These are phyloP conservation scores for Diatrype stigma DNA, from an alignment of 2,329 filamentous ascomycete species.

Conservation along the genomic window DNA sequence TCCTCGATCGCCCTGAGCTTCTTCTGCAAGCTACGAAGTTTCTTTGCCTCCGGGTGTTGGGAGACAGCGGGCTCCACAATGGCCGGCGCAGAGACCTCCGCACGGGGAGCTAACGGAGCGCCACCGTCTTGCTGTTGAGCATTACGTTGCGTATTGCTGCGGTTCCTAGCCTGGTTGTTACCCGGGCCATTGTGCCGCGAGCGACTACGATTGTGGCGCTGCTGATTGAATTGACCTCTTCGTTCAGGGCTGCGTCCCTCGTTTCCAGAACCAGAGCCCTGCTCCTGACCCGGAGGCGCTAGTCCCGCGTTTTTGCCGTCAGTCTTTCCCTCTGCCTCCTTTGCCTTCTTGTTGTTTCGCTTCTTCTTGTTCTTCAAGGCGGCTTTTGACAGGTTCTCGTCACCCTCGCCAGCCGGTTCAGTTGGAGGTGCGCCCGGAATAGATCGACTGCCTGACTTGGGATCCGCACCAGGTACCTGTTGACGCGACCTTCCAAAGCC, in stretches of 20 bases:
- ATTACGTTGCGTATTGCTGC: constrained; percentile 45
- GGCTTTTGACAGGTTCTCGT: constrained; percentile 75
- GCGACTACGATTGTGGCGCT: constrained; percentile 45
- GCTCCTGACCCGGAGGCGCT: constrained; percentile 41
- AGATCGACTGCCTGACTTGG: constrained; percentile 50
- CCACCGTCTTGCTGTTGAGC: constrained; percentile 25
- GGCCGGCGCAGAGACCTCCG: constrained; percentile 31
- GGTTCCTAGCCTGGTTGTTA: constrained; percentile 41
- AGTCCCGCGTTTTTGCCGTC: constrained; percentile 44
- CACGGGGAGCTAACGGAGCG: constrained; percentile 21
- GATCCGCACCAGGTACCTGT: constrained; percentile 81
- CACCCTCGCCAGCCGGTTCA: constrained; percentile 57
- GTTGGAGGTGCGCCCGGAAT: constrained; percentile 66
- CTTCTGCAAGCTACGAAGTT: constrained; percentile 88
- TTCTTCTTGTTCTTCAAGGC: constrained; percentile 99
- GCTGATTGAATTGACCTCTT: constrained; percentile 51
- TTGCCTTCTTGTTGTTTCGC: constrained; percentile 82
- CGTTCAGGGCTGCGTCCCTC: constrained; percentile 65
- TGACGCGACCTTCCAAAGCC: constrained; percentile 76
- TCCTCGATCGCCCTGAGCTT: constrained; percentile 98
- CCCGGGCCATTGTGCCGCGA: constrained; percentile 47
- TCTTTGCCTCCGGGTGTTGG: constrained; percentile 81
- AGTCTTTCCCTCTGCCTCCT: constrained; percentile 66
- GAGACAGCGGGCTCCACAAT: constrained; percentile 39
- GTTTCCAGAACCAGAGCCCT: constrained; percentile 39